Percentiles rank a stretch among this genome's conserved stretches.
These are phyloP conservation scores for Durusdinium trenchii DNA, from an alignment of 73 alveolate species.

Conservation along the genomic window DNA sequence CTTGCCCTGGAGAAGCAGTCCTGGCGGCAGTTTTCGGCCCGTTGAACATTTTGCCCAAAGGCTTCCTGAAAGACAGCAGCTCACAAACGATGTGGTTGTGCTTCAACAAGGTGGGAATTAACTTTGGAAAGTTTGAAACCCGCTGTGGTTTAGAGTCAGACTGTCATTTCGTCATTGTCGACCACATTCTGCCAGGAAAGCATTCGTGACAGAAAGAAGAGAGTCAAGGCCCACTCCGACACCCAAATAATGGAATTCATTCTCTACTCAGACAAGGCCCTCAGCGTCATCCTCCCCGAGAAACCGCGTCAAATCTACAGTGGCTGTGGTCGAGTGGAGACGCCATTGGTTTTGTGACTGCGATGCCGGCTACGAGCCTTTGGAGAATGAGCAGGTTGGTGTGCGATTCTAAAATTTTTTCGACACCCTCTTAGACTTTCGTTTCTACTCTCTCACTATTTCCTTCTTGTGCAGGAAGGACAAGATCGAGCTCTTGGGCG, in stretches of 20 bases:
- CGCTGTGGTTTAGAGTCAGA: too few species aligned
- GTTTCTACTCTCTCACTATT: background rate
- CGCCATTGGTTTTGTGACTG: background rate
- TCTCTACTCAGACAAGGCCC: slow-evolving; percentile 14
- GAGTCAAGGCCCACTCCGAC: background rate
- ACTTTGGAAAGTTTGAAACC: background rate
- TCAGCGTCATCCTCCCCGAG: background rate
- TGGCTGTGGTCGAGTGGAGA: slow-evolving; percentile 1
- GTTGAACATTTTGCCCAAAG: background rate
- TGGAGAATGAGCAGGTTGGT: background rate
- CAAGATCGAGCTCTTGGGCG: slow-evolving; percentile 1
- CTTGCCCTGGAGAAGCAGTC: slow-evolving; percentile 4
- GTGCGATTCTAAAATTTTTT: background rate
- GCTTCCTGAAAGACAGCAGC: slow-evolving; percentile 12
- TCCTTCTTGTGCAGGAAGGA: background rate
- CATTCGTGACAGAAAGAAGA: slow-evolving; percentile 12
- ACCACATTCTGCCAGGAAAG: background rate
- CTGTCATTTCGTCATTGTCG: too few species aligned
- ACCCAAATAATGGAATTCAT: background rate
- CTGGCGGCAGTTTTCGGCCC: slow-evolving; percentile 24
- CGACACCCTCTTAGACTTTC: background rate
- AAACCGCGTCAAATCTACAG: background rate
- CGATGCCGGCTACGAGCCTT: background rate
- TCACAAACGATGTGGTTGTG: background rate
- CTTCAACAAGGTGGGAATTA: background rate